Evolutionary conservation across 2,329 filamentous ascomycete genomes (phyloP), one percentile per base, ranked within the genome.

Genomic region (Delphinella strobiligena): DNA sequence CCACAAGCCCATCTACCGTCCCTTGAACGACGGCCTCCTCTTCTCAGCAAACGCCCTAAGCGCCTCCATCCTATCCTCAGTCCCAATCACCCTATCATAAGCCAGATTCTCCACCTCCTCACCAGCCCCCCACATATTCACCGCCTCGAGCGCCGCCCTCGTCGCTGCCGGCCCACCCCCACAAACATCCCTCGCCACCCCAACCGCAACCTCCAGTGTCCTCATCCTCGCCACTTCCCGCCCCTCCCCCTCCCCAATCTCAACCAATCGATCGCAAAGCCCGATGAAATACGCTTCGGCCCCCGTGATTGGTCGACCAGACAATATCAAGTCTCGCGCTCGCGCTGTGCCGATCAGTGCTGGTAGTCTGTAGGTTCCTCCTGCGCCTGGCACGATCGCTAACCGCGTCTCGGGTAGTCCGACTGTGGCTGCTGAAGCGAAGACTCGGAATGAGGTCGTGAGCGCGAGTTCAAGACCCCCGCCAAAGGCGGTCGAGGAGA

Each of bases 401-500:
- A 98, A 73, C 2, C 88, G 74, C 1, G 91, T 96, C 60, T 98
- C 91, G 1, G 91, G 91, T 4, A 96, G 75, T 0, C 78, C 88
- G 40, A 98, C 77, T 17, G 71, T 66, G 12, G 86, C 82, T 24
- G 79, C 82, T 30, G 83, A 86, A 22, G 79, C 74, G 49, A 96
- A 80, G 38, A 98, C 80, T 49, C 91, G 85, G 61, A 98, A 78
- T 61, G 91, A 79, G 1, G 89, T 93, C 49, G 82, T 79, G 5
- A 98, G 76, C 2, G 87, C 89, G 38, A 98, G 75, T 64, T 98
- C 91, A 48, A 98, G 78, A 34, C 91, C 91, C 52, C 91, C 91
- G 47, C 91, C 91, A 19, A 96, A 80, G 4, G 91, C 91, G 42
- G 84, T 66, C 36, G 84, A 91, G 40, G 82, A 81, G 46, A 98